Conservation (phyloP, 441 rosid genomes). For the Mallotus japonicus region DNA sequence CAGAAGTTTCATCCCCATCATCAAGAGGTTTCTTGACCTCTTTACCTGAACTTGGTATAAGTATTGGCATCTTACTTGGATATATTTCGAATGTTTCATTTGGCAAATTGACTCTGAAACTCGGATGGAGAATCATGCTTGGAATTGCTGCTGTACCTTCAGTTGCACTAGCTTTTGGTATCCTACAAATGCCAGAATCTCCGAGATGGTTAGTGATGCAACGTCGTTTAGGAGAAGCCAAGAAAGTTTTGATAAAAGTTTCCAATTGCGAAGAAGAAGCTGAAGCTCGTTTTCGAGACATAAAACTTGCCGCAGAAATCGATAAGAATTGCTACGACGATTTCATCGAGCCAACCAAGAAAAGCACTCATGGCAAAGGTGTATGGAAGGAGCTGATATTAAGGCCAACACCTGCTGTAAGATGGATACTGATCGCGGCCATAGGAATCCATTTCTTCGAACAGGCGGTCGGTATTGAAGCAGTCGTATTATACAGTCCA, state of each 20-base stretch:
- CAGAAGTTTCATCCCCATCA: slow-evolving; percentile 68
- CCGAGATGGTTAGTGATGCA: slow-evolving; percentile 78
- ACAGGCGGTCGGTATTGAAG: slow-evolving; percentile 76
- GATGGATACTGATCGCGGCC: slow-evolving; percentile 59
- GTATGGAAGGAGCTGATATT: slow-evolving; percentile 74
- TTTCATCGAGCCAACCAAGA: slow-evolving; percentile 24
- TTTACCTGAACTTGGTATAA: slow-evolving; percentile 70
- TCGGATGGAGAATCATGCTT: slow-evolving; percentile 89
- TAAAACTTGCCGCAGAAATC: slow-evolving; percentile 60
- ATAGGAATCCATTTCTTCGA: slow-evolving; percentile 80
- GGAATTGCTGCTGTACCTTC: slow-evolving; percentile 83
- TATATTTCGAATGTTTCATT: slow-evolving; percentile 60
- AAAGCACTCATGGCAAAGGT: slow-evolving; percentile 41
- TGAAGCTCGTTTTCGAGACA: slow-evolving; percentile 47
- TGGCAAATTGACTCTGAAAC: slow-evolving; percentile 48
- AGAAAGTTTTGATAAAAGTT: slow-evolving; percentile 32
- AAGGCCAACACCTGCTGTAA: slow-evolving; percentile 56
- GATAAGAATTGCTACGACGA: slow-evolving; percentile 44
- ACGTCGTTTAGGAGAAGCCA: slow-evolving; percentile 67
- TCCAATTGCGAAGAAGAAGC: slow-evolving; percentile 65
- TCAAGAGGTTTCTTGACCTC: slow-evolving; percentile 64
- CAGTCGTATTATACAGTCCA: slow-evolving; percentile 68
- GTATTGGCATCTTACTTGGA: slow-evolving; percentile 61
- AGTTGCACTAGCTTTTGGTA: slow-evolving; percentile 45
- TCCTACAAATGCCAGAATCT: slow-evolving; percentile 75